Base-by-base conservation (phyloP, 2,329 filamentous ascomycete genomes). In the Talaromyces sp. region DNA sequence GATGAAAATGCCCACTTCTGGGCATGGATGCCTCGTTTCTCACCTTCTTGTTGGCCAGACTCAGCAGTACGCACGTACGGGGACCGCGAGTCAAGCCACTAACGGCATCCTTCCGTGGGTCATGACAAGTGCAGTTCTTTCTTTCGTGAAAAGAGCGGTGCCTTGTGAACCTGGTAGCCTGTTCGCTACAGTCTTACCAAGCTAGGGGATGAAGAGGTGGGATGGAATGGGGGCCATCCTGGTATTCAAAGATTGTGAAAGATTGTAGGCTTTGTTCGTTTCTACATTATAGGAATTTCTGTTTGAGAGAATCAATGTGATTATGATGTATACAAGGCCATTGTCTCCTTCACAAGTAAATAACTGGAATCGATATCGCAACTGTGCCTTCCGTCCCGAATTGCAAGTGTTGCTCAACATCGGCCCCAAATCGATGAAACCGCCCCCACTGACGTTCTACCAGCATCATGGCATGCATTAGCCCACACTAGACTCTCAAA, bases 361-460 rank as follows among this genome's bases (percentile, higher is more conserved):
- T 13, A 59, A 13, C 33, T 45, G 22, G 27, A 45, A 19, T 45
- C 8, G 56, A 31, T 2, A 39, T 31, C 22, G 27, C 11, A 31
- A 7, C 27, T 3, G 33, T 33, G 45, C n/a, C 52, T 37, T 59
- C 16, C 35, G 10, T 27, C 33, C 14, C 33, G 2, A 41, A 14
- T 7, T 14, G 11, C 9, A 43, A 9, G 22, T 22, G 63, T 31
- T 19, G 37, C 16, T 33, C 7, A 37, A 11, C 52, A 61, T 33
- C 64, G 41, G 50, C 63, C 63, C 58, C 59, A 52, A 47, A 45
- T 10, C 31, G 45, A 50, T 58, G 63, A 65, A 65, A 65, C 63
- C 37, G 63, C 63, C 63, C 63, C 63, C 63, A 65, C 52, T 37
- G 52, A 22, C 43, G 35, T 59, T 45, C 24, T 59, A 37, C 33